These are phyloP conservation scores for Penicillium simplicissimum DNA, from an alignment of 495 filamentous ascomycete genomes.

Conservation along the genomic window DNA sequence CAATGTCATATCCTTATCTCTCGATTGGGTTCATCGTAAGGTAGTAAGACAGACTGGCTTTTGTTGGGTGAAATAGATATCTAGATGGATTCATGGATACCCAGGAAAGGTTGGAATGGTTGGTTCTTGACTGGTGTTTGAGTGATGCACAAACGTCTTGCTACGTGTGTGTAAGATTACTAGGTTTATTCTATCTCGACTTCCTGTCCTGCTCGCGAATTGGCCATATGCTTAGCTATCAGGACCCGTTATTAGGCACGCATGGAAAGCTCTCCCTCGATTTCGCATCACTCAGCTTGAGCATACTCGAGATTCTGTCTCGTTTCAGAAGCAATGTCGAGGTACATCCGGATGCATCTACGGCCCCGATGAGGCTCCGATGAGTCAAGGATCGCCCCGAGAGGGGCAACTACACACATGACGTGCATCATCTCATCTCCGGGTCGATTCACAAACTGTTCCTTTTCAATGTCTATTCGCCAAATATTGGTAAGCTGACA, in stretches of 20 bases:
- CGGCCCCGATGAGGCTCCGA: neutral
- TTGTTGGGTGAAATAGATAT: neutral
- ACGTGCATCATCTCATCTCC: neutral
- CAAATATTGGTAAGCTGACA: neutral
- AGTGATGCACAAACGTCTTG: neutral
- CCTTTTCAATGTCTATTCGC: too few species aligned
- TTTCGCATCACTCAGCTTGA: neutral
- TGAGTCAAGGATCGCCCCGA: constrained; percentile 14
- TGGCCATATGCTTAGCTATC: too few species aligned
- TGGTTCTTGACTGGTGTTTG: neutral
- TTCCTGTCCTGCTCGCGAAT: too few species aligned
- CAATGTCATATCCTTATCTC: constrained; percentile 12
- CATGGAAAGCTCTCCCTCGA: too few species aligned
- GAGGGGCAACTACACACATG: constrained; percentile 8
- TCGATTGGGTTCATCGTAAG: neutral
- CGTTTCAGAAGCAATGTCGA: neutral
- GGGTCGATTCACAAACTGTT: too few species aligned
- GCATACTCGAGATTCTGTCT: neutral
- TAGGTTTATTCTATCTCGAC: neutral
- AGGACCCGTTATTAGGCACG: too few species aligned
- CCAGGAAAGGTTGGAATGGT: neutral
- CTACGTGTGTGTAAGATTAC: neutral
- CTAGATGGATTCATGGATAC: neutral
- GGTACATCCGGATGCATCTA: neutral
- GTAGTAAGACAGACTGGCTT: neutral